A percentile compares a stretch with the other conserved stretches of the same genome.
Evolutionary conservation across 2,329 filamentous ascomycete genomes (phyloP).

Genomic region (Phialophora chinensis): DNA sequence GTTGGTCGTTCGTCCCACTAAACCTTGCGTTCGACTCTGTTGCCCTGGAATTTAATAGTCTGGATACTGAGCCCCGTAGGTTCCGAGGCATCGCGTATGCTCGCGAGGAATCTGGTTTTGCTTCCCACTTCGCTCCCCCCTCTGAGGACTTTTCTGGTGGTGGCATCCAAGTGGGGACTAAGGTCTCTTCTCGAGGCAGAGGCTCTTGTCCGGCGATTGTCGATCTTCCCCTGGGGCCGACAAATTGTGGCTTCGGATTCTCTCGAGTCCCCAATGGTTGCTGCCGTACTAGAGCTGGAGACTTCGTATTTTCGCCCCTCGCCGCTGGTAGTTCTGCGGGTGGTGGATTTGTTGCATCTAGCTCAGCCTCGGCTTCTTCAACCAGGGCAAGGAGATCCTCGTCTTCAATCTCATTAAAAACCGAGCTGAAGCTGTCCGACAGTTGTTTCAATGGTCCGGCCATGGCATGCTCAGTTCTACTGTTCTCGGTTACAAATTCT

Average conservation of each 20-base stretch:
- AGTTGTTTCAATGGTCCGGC: not conserved
- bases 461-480: not conserved
- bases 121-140: not conserved
- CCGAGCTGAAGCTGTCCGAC: slow-evolving; percentile 32
- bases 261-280: not conserved
- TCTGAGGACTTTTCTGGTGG: not conserved
- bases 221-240: not conserved
- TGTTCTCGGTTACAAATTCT: not conserved
- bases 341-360: slow-evolving; percentile 5
- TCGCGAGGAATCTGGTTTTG: not conserved
- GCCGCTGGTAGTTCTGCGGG: not conserved
- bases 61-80: not conserved
- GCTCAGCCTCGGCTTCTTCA: slow-evolving; percentile 24
- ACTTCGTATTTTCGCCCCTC: not conserved
- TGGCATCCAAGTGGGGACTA: too few species aligned
- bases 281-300: not conserved
- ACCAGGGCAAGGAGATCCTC: slow-evolving; percentile 30
- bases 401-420: slow-evolving; percentile 33
- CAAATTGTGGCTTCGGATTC: slow-evolving; percentile 5
- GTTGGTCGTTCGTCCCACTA: not conserved
- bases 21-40: not conserved
- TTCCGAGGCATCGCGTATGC: not conserved
- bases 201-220: not conserved
- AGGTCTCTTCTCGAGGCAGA: not conserved
- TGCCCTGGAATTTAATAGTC: not conserved